These are phyloP conservation scores for Aurifilum marmelostoma DNA, from an alignment of 2,329 filamentous ascomycete genomes.

Conservation along the genomic window DNA sequence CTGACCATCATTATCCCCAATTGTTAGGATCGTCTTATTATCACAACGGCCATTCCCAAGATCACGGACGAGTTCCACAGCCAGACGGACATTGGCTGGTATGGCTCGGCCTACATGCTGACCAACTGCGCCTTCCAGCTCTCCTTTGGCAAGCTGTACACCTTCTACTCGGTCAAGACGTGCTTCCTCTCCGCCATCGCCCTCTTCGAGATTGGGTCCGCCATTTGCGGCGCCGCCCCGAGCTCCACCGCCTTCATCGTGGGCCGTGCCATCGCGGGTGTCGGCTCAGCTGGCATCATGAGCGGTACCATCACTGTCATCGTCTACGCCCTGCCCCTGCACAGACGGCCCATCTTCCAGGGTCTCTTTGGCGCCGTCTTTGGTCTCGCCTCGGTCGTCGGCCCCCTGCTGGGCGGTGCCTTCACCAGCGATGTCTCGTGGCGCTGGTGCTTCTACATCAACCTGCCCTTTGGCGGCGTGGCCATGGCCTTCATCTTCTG, in stretches of 20 bases:
- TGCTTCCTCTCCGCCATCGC: conserved; percentile 39
- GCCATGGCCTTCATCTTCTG: conserved; percentile 37
- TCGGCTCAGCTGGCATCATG: conserved; percentile 45
- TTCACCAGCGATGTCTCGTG: conserved; percentile 43
- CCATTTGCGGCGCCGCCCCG: conserved; percentile 45
- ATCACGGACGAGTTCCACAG: conserved; percentile 46
- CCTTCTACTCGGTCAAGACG: conserved; percentile 42
- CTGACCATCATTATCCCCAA: not conserved
- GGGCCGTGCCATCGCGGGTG: conserved; percentile 45
- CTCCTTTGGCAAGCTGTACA: conserved; percentile 45
- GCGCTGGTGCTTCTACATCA: conserved; percentile 45
- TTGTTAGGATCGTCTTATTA: conserved; percentile 39
- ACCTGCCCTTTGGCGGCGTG: conserved; percentile 42
- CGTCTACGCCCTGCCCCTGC: conserved; percentile 41
- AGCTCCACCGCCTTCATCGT: conserved; percentile 45
- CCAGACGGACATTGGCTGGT: conserved; percentile 45
- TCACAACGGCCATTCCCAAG: conserved; percentile 44
- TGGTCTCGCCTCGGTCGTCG: conserved; percentile 41
- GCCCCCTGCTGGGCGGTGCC: conserved; percentile 43
- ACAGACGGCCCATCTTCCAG: conserved; percentile 40
- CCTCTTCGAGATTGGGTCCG: conserved; percentile 45
- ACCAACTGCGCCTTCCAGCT: conserved; percentile 45
- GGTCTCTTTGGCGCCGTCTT: conserved; percentile 43
- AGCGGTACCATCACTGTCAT: conserved; percentile 41
- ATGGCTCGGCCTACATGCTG: conserved; percentile 43